phyloP scores from a whole-genome alignment of 202 grass and related monocot genomes.

The Elaeis oleifera region DNA sequence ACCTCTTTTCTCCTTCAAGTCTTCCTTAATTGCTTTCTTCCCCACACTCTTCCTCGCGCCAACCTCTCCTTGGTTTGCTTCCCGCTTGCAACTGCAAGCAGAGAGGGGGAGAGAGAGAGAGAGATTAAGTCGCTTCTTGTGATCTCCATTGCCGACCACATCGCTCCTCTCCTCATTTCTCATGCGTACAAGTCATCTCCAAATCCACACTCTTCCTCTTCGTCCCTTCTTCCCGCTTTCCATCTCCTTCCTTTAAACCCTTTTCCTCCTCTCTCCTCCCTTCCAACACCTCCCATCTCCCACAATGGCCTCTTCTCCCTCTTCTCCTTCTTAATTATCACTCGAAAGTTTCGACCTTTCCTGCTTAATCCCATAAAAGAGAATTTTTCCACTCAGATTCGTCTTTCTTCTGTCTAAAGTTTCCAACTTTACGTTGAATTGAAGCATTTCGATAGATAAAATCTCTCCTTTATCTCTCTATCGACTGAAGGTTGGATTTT shows the following conservation, averaged over 20 bases:
- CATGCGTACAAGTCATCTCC: conserved; percentile 87
- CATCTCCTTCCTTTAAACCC: not conserved
- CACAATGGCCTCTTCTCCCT: not conserved
- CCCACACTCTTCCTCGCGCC: conserved; percentile 15
- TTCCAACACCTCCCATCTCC: conserved; percentile 19
- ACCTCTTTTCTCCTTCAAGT: not conserved
- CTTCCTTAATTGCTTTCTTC: not conserved
- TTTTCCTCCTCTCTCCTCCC: conserved; percentile 29
- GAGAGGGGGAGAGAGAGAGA: conserved; percentile 21
- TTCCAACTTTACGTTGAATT: not conserved
- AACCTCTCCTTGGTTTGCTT: not conserved
- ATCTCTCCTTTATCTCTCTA: not conserved
- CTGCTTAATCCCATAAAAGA: no score
- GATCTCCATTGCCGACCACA: conserved; percentile 46
- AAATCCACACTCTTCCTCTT: conserved; percentile 24
- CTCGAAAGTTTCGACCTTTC: no score
- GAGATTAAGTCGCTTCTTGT: conserved; percentile 56
- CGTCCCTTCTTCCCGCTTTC: not conserved
- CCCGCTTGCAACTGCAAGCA: conserved; percentile 20
- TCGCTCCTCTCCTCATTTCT: conserved; percentile 24
- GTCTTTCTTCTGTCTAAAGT: conserved; percentile 2
- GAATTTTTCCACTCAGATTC: not conserved
- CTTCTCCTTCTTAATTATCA: not conserved
- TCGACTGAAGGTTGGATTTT: not conserved
- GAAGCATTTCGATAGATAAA: no score